Conservation (phyloP, 2,329 filamentous ascomycete genomes). For the Pseudofabraea citricarpa region DNA sequence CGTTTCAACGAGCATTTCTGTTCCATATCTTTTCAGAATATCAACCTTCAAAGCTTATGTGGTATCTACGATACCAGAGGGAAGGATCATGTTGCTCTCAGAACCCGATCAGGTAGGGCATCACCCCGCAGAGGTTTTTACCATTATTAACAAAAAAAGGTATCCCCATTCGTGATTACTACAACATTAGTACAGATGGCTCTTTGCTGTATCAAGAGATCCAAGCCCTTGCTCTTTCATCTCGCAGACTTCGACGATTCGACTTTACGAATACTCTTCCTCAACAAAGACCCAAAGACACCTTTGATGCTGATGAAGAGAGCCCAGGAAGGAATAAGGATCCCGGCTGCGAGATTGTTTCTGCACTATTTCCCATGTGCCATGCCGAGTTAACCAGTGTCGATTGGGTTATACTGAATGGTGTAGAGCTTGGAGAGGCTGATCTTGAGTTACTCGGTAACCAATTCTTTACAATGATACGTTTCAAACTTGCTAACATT, state of each 20-base stretch:
- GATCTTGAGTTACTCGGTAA: slow-evolving; percentile 52
- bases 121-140: too few species aligned
- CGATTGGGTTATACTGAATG: slow-evolving; percentile 66
- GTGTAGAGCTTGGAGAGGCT: slow-evolving; percentile 64
- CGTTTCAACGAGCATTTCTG: slow-evolving; percentile 67
- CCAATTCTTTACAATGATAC: too few species aligned
- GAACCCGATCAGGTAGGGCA: too few species aligned
- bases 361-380: slow-evolving; percentile 64
- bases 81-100: slow-evolving; percentile 55
- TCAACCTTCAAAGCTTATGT: slow-evolving; percentile 61
- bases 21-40: slow-evolving; percentile 61
- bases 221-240: slow-evolving; percentile 62
- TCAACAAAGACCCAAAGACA: slow-evolving; percentile 40
- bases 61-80: slow-evolving; percentile 55
- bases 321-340: slow-evolving; percentile 43
- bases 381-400: slow-evolving; percentile 63
- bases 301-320: slow-evolving; percentile 38
- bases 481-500: too few species aligned
- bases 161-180: slow-evolving; percentile 21
- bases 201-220: slow-evolving; percentile 65
- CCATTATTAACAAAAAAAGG: too few species aligned
- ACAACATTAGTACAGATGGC: slow-evolving; percentile 26
- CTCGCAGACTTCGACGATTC: slow-evolving; percentile 54
- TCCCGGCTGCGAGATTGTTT: slow-evolving; percentile 63
- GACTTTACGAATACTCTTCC: slow-evolving; percentile 62